Evolutionary conservation across 176 grass and related monocot species (phyloP).

Genomic region (Musa schizocarpa): DNA sequence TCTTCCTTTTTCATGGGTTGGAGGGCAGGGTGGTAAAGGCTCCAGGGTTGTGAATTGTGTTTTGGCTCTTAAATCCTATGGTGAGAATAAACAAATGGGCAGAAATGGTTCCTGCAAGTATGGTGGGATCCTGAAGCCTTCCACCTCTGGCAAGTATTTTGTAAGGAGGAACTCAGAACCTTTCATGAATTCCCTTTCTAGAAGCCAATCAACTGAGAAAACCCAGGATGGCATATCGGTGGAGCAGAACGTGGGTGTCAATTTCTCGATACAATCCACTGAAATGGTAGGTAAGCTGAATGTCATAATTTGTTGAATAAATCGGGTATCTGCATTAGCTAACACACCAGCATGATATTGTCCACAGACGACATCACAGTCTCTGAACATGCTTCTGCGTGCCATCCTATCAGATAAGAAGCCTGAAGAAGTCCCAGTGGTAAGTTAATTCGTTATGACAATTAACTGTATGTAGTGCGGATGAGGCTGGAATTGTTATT

Average conservation of each 20-base stretch:
- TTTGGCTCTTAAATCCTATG: constrained; percentile 61
- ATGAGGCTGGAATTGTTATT: background rate
- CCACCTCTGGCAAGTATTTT: constrained; percentile 33
- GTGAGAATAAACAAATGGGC: constrained; percentile 52
- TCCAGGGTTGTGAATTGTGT: constrained; percentile 77
- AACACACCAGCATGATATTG: constrained; percentile 18
- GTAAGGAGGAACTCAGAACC: constrained; percentile 75
- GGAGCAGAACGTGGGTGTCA: constrained; percentile 51
- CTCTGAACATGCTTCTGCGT: constrained; percentile 55
- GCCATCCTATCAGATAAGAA: constrained; percentile 70
- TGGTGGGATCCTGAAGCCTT: constrained; percentile 48
- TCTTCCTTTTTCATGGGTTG: background rate
- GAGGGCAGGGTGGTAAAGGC: constrained; percentile 68
- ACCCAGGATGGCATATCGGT: constrained; percentile 39
- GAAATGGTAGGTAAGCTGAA: constrained; percentile 46
- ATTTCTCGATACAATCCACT: constrained; percentile 47
- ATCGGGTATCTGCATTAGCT: background rate
- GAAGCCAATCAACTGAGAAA: constrained; percentile 66
- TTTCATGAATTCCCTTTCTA: constrained; percentile 53
- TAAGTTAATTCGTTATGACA: constrained; percentile 27
- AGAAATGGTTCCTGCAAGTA: constrained; percentile 49
- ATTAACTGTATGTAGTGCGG: constrained; percentile 13
- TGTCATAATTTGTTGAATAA: background rate
- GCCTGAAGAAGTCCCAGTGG: constrained; percentile 76
- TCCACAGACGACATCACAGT: constrained; percentile 51